Evolutionary conservation across 352 stramenopile genomes (phyloP), one percentile per base, ranked within the genome.

Genomic region (Phytopythium aichiense): DNA sequence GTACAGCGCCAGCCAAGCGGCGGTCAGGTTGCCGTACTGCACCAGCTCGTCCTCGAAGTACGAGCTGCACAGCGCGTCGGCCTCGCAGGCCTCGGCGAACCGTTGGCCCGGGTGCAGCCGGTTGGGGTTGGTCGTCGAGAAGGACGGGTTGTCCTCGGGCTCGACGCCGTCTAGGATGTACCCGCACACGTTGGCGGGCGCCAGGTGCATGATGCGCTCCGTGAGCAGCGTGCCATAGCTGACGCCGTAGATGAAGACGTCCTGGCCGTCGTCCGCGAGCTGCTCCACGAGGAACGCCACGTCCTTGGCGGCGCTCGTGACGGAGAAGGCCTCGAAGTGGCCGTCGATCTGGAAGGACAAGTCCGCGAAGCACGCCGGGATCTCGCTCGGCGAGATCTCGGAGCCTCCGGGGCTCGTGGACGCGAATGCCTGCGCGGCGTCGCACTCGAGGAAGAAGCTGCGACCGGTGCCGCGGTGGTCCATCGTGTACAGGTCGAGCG

Each of bases 391-490:
- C 1, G 48, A 54, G 25, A 81, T 55, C 0, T 38, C 18, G 12
- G 57, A 35, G n/a, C 77, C 73, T 3, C 42, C 28, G 0, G 63
- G 67, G 12, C 66, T 71, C 0, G 64, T 69, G 7, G 25, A 25
- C 0, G 65, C 62, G 22, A 35, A 60, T 6, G 73, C 75, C 58
- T 84, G 66, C 0, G 77, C 71, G 0, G 74, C 77, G 1, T 74
- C 50, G 42, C 75, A 87, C 38, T 75, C 61, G 20, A 87, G 64
- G 37, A 71, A 69, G 22, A 50, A 60, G 54, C 74, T 84, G 15
- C 77, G 71, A 2, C 71, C 77, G 7, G 77, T 84, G 31, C 77
- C 77, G 18, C 75, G 77, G 49, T 87, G 77, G 60, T 84, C 77
- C 60, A 87, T 67, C 18, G 77, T 84, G 71, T 82, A 85, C 5